These are phyloP conservation scores for Candida chilensis DNA, from an alignment of 805 yeast species.

Conservation along the genomic window DNA sequence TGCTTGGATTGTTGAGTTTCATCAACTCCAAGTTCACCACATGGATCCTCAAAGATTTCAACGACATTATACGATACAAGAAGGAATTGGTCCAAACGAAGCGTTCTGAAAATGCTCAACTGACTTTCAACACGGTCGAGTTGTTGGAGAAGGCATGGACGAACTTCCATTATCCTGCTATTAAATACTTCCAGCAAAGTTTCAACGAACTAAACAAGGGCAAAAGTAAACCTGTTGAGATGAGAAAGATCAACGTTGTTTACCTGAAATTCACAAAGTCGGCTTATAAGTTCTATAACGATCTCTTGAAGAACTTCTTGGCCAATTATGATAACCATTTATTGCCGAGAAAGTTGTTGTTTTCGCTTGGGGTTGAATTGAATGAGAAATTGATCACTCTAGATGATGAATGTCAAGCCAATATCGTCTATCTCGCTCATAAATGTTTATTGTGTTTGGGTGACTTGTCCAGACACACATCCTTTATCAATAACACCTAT, in stretches of 20 bases:
- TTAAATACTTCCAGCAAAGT: slow-evolving; percentile 44
- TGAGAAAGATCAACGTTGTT: slow-evolving; percentile 23
- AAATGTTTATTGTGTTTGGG: slow-evolving; percentile 19
- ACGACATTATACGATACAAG: slow-evolving; percentile 4
- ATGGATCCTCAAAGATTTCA: slow-evolving; percentile 30
- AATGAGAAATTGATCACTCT: slow-evolving; percentile 5
- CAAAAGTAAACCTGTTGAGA: slow-evolving; percentile 20
- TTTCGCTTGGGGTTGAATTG: slow-evolving; percentile 10
- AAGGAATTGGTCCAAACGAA: slow-evolving; percentile 8
- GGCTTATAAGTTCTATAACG: slow-evolving; percentile 15
- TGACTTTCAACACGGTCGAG: slow-evolving; percentile 5
- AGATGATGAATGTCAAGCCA: slow-evolving; percentile 15
- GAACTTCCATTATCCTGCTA: slow-evolving; percentile 54
- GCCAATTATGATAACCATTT: slow-evolving; percentile 17
- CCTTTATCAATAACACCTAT: slow-evolving; percentile 10
- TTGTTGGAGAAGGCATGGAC: slow-evolving; percentile 49
- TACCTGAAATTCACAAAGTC: slow-evolving; percentile 18
- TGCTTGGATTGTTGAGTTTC: slow-evolving; percentile 39
- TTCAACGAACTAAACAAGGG: no score
- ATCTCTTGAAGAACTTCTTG: slow-evolving; percentile 14
- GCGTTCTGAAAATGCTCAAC: slow-evolving; percentile 3
- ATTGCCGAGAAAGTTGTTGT: slow-evolving; percentile 16
- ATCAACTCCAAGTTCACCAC: slow-evolving; percentile 35
- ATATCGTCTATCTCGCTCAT: slow-evolving; percentile 17
- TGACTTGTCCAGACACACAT: slow-evolving; percentile 19